Conservation (phyloP, 1,284 basidiomycete genomes). For the Leccinum insigne region DNA sequence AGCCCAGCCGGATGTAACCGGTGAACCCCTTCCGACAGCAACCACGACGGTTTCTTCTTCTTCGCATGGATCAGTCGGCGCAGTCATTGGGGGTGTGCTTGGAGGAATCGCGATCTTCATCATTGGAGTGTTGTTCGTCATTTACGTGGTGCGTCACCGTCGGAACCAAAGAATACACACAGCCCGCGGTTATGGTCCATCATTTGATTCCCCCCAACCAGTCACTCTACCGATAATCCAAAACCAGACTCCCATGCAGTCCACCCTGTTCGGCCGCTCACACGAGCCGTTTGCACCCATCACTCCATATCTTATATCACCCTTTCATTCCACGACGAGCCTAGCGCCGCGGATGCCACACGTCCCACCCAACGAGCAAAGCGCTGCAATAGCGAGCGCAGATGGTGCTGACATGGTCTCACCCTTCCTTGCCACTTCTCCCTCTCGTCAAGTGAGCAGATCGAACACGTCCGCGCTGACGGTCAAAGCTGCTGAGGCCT, state of each 20-base stretch:
- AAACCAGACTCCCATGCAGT: neutral
- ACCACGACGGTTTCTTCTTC: conserved; percentile 6
- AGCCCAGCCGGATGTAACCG: conserved; percentile 14
- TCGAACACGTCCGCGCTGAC: neutral
- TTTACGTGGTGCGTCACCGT: conserved; percentile 14
- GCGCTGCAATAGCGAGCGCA: neutral
- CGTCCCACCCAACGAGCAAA: neutral
- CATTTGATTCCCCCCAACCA: conserved; percentile 1
- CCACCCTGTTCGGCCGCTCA: conserved; percentile 1
- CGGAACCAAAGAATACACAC: conserved; percentile 7
- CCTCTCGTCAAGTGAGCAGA: conserved; percentile 2
- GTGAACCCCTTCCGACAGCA: conserved; percentile 15
- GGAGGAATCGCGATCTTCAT: conserved; percentile 14
- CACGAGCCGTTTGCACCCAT: neutral
- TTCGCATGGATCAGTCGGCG: conserved; percentile 10
- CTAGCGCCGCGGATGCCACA: conserved; percentile 1
- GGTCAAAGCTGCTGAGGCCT: conserved; percentile 10
- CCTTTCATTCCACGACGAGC: conserved; percentile 16
- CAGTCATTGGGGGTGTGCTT: conserved; percentile 25
- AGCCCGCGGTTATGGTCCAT: neutral
- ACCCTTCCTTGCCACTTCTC: conserved; percentile 22
- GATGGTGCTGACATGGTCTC: conserved; percentile 26
- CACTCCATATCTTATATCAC: conserved; percentile 3
- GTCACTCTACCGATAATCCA: neutral
- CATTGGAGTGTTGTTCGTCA: conserved; percentile 17